Evolutionary conservation across 225 moss, liverwort and hornwort genomes (phyloP), one percentile per base, ranked within the genome.

Genomic region (Takakia lepidozioides): DNA sequence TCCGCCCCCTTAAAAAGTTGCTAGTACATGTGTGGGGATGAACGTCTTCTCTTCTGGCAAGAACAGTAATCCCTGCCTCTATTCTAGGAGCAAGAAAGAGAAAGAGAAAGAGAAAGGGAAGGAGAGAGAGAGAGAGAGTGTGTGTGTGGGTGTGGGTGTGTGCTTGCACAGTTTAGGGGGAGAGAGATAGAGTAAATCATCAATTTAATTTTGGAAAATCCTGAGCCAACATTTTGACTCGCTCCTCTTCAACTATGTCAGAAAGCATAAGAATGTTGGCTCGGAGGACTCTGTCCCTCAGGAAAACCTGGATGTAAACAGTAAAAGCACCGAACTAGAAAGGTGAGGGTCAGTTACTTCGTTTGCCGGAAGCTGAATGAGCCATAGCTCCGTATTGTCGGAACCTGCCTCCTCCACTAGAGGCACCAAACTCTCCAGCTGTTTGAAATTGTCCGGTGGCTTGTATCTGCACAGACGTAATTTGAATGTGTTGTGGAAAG

Each of bases 351-450:
- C 16, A 41, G 65, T 56, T 43, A 78, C 78, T 54, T 79, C 70
- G 17, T 67, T 59, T 11, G 73, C 52, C 13, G 78, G 78, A 20
- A 79, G 73, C 36, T 79, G 78, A 0, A 79, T 59, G 6, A 79
- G 66, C 78, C 78, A 79, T 46, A 79, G 46, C 24, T 79, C 73
- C 16, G 73, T 74, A 21, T 49, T 66, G 5, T 56, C 51, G 29
- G 70, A 63, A 23, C 54, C 66, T 10, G 69, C 70, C 20, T 70
- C 78, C 38, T 70, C 70, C 16, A 74, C 65, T 15, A 79, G 70
- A 8, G 73, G 66, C 34, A 46, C 52, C 3, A 56, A 56, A 19
- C 3, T 20, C 18, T 56, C 56, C 22, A 63, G 1, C 28, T 74
- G 56, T 45, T 57, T 66, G 43, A 73, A 79, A 1, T 19, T 58